phyloP scores from a whole-genome alignment of 2,329 filamentous ascomycete genomes.

The Neofusicoccum kwambonambiense region DNA sequence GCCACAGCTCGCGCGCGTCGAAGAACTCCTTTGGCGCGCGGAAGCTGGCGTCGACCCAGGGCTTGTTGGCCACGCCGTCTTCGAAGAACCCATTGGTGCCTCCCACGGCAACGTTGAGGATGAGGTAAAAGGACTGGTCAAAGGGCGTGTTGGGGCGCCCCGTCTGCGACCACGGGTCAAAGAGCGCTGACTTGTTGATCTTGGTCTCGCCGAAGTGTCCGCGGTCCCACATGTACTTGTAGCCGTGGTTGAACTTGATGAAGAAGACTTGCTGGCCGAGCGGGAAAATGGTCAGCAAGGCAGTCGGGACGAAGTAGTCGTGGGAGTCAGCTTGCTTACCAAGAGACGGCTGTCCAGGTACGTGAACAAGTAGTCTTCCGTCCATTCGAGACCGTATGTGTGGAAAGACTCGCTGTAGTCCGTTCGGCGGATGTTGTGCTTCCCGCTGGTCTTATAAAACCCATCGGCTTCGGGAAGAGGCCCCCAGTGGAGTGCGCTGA shows the following conservation, averaged over 20 bases:
- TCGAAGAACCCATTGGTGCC: slow-evolving; percentile 16
- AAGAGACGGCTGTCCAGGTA: slow-evolving; percentile 49
- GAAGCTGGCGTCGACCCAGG: slow-evolving; percentile 14
- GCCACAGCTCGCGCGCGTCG: slow-evolving; percentile 10
- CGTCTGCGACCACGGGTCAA: slow-evolving; percentile 39
- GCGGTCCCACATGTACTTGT: slow-evolving; percentile 39
- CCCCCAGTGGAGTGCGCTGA: slow-evolving; percentile 52
- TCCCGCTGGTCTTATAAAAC: slow-evolving; percentile 31
- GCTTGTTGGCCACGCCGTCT: slow-evolving; percentile 16
- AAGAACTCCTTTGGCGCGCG: slow-evolving; percentile 13
- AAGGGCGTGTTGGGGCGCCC: slow-evolving; percentile 38
- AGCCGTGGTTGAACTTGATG: slow-evolving; percentile 16
- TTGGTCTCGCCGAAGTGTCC: slow-evolving; percentile 36
- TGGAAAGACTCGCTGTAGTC: slow-evolving; percentile 45
- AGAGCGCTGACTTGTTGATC: slow-evolving; percentile 36
- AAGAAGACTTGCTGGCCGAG: slow-evolving; percentile 19
- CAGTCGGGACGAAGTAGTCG: neutral
- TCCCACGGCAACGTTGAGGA: slow-evolving; percentile 25
- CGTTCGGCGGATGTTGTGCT: slow-evolving; percentile 14
- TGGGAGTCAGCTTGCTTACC: neutral
- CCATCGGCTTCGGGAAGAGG: slow-evolving; percentile 25
- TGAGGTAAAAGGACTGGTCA: slow-evolving; percentile 43
- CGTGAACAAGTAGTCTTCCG: slow-evolving; percentile 53
- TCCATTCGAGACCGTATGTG: slow-evolving; percentile 57
- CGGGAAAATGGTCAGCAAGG: neutral